Evolutionary conservation across 139 green algal genomes (phyloP).

Genomic region (Micromonas pusilla): DNA sequence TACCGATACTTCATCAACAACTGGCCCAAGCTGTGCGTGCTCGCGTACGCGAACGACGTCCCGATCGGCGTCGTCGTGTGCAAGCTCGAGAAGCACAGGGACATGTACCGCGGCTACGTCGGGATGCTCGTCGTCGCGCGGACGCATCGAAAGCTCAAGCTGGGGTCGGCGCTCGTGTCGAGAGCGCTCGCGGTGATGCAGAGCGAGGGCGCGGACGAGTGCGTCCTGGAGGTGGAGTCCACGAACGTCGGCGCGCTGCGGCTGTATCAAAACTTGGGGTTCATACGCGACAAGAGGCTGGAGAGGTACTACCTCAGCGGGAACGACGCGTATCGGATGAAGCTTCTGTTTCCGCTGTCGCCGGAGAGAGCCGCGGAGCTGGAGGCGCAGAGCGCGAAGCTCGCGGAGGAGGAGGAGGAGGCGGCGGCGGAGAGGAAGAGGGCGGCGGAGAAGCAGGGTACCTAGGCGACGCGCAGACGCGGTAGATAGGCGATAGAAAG

Average conservation of each 20-base stretch:
- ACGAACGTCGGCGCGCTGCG: slow-evolving; percentile 82
- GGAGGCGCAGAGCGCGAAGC: neutral
- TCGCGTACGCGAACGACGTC: slow-evolving; percentile 37
- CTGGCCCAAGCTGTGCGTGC: slow-evolving; percentile 87
- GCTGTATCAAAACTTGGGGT: slow-evolving; percentile 92
- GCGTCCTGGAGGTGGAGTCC: slow-evolving; percentile 88
- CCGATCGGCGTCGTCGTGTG: slow-evolving; percentile 71
- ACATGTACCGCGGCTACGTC: slow-evolving; percentile 80
- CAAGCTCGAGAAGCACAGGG: slow-evolving; percentile 79
- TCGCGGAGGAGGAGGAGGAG: neutral
- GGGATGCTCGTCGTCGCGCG: slow-evolving; percentile 96
- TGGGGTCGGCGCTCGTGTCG: slow-evolving; percentile 55
- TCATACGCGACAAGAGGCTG: slow-evolving; percentile 93
- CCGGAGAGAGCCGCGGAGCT: neutral
- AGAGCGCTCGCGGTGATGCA: slow-evolving; percentile 39
- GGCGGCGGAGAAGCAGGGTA: too few relatives aligned
- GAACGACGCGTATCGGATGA: slow-evolving; percentile 87
- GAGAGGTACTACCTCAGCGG: slow-evolving; percentile 93
- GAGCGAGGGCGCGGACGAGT: slow-evolving; percentile 36
- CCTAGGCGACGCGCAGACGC: too few relatives aligned
- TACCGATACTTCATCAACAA: slow-evolving; percentile 87
- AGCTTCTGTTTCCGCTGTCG: slow-evolving; percentile 75
- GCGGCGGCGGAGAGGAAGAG: too few relatives aligned
- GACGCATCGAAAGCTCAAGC: slow-evolving; percentile 59
- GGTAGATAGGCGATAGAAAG: too few relatives aligned